These are phyloP conservation scores for Maudiozyma pseudohumilis DNA, from an alignment of 805 yeast genomes.

Conservation along the genomic window DNA sequence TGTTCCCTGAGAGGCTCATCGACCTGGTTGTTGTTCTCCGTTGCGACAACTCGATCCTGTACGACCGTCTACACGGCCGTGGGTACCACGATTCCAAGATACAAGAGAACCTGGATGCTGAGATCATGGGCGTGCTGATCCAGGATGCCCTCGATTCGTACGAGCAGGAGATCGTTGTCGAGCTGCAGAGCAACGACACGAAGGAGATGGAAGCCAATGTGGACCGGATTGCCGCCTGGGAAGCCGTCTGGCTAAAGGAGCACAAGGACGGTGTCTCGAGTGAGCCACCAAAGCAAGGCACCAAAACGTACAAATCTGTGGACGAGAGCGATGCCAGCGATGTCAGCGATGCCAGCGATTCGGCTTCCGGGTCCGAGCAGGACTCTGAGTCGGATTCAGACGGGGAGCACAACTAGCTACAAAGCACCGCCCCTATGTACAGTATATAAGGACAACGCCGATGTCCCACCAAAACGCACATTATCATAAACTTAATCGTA, in stretches of 20 bases:
- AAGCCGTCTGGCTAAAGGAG: constrained; percentile 60
- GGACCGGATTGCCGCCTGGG: constrained; percentile 66
- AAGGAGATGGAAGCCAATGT: constrained; percentile 81
- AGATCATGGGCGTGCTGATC: constrained; percentile 85
- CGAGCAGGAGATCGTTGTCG: constrained; percentile 71
- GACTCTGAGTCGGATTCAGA: too few relatives aligned
- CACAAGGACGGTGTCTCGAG: constrained; percentile 53
- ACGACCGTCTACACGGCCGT: constrained; percentile 66
- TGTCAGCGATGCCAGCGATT: too few relatives aligned
- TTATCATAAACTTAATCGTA: too few relatives aligned
- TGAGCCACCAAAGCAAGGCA: constrained; percentile 26
- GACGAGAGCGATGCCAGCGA: not conserved
- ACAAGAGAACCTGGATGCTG: constrained; percentile 89
- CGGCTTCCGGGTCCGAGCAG: too few relatives aligned
- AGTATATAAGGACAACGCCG: too few relatives aligned
- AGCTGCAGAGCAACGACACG: constrained; percentile 57
- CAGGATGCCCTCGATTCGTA: constrained; percentile 83
- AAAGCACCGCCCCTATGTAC: too few relatives aligned
- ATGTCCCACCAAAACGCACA: too few relatives aligned
- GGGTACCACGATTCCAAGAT: constrained; percentile 74
- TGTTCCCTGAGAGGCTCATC: constrained; percentile 84
- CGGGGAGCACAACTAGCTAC: too few relatives aligned
- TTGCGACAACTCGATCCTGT: constrained; percentile 61
- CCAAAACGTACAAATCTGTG: not conserved
- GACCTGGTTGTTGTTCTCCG: constrained; percentile 86